Conservation (phyloP, 129 eudicot genomes). For the Flaveria sonorensis region DNA sequence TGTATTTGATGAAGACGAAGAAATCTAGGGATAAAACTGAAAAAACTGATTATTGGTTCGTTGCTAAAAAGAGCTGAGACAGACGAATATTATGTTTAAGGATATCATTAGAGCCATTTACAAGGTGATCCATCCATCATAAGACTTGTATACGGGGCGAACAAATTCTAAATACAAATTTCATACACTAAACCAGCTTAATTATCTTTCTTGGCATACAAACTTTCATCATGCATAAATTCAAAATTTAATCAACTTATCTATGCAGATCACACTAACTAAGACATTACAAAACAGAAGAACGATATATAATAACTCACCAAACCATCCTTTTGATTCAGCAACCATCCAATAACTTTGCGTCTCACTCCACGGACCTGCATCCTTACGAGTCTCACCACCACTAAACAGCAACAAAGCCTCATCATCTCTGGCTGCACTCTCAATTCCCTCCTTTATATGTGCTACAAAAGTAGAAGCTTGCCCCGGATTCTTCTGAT, state of each 20-base stretch:
- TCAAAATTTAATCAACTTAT: neutral
- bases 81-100: neutral
- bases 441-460: conserved; percentile 78
- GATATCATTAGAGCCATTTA: too few species aligned
- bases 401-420: conserved; percentile 96
- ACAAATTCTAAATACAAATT: neutral
- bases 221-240: neutral
- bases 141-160: neutral
- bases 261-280: neutral
- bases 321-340: conserved; percentile 96
- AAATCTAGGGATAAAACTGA: neutral
- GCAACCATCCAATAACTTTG: conserved; percentile 99
- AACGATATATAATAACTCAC: conserved; percentile 48
- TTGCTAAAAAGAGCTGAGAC: neutral
- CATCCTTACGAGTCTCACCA: conserved; percentile 96
- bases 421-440: conserved; percentile 66
- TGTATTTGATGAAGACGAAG: conserved; percentile 1
- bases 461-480: conserved; percentile 90
- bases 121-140: neutral
- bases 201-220: neutral
- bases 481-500: conserved; percentile 96
- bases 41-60: neutral
- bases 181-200: conserved; percentile 11
- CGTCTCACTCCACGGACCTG: conserved; percentile 97
- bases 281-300: neutral